Conservation (phyloP, 139 green algal genomes). For the Coelastrella sp. region DNA sequence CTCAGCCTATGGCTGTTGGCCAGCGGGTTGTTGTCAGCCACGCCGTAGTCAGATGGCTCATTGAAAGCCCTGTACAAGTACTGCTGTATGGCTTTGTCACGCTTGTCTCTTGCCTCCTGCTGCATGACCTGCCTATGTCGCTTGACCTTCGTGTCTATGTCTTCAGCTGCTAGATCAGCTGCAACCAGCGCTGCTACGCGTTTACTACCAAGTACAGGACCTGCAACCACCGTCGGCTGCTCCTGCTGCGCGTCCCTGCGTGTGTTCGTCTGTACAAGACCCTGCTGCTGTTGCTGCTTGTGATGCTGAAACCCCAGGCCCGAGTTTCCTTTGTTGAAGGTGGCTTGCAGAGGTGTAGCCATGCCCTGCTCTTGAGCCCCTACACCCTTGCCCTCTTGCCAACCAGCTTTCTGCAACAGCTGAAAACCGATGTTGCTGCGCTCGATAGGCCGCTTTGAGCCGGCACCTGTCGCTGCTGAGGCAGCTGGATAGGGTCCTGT, state of each 20-base stretch:
- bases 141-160: slow-evolving; percentile 28
- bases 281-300: slow-evolving; percentile 29
- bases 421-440: slow-evolving; percentile 47
- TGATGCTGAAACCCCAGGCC: slow-evolving; percentile 43
- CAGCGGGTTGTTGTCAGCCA: not conserved
- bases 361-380: slow-evolving; percentile 63
- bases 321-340: slow-evolving; percentile 35
- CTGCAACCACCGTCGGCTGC: not conserved
- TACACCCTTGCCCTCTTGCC: slow-evolving; percentile 61
- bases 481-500: not conserved
- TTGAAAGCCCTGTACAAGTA: slow-evolving; percentile 38
- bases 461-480: not conserved
- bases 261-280: not conserved
- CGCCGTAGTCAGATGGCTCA: not conserved
- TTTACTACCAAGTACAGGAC: slow-evolving; percentile 27
- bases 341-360: slow-evolving; percentile 30
- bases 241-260: not conserved
- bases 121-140: slow-evolving; percentile 19
- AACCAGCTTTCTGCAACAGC: slow-evolving; percentile 70
- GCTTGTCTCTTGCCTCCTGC: slow-evolving; percentile 16
- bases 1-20: slow-evolving; percentile 10
- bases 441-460: slow-evolving; percentile 27
- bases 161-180: slow-evolving; percentile 36
- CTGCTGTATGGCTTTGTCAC: slow-evolving; percentile 21
- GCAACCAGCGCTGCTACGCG: slow-evolving; percentile 32